Percentiles rank a stretch among this genome's conserved stretches.
Evolutionary conservation across 371 early-diverging fungal genomes (phyloP).

Genomic region (Haplosporangium sp.): DNA sequence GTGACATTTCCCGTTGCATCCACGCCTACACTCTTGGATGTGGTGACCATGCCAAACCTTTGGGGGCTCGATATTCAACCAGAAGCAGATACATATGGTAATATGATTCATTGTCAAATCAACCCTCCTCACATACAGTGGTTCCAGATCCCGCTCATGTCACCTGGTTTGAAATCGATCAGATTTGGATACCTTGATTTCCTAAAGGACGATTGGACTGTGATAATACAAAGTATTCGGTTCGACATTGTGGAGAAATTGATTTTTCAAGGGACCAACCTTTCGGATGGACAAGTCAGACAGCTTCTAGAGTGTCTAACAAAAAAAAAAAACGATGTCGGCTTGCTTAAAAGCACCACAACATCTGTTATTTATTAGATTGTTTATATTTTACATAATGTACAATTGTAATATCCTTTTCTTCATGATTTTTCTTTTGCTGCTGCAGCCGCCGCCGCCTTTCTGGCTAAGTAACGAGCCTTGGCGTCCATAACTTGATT

Average conservation of each 20-base stretch:
- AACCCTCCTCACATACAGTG: conserved; percentile 23
- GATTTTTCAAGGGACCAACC: conserved; percentile 19
- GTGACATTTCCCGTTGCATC: conserved; percentile 17
- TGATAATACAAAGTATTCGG: conserved; percentile 12
- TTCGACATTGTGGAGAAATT: conserved; percentile 11
- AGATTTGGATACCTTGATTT: conserved; percentile 29
- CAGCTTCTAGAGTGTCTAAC: conserved; percentile 10
- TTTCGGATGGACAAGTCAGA: conserved; percentile 17
- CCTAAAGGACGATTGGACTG: conserved; percentile 27
- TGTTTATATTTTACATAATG: neutral
- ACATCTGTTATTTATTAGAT: neutral
- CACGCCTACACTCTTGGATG: conserved; percentile 4
- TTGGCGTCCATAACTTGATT: conserved; percentile 79
- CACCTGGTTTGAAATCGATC: conserved; percentile 4
- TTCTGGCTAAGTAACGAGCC: conserved; percentile 83
- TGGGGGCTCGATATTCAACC: conserved; percentile 20
- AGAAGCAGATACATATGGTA: conserved; percentile 1
- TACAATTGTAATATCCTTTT: neutral
- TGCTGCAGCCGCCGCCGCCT: conserved; percentile 58
- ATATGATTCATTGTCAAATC: conserved; percentile 25
- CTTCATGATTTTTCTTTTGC: neutral
- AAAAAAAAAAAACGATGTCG: neutral
- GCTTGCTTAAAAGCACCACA: too few relatives aligned
- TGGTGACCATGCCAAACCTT: conserved; percentile 16
- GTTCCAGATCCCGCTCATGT: conserved; percentile 28